A percentile compares a stretch with the other conserved stretches of the same genome.
Evolutionary conservation across 768 basidiomycete genomes (phyloP).

Genomic region (Suillus subluteus): DNA sequence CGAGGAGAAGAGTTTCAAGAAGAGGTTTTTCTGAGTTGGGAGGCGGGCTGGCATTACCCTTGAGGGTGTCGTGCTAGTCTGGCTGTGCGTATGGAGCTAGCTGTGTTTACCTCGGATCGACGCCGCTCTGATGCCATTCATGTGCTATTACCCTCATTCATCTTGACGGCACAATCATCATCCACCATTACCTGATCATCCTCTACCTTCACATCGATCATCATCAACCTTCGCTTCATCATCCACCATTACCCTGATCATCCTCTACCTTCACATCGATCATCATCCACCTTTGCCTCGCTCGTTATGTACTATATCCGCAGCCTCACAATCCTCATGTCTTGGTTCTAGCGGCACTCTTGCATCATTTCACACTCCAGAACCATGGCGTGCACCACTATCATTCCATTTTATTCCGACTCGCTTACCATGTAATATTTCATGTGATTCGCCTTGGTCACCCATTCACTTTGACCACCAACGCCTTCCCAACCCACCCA

Average conservation of each 20-base stretch:
- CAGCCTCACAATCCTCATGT: conserved; percentile 7
- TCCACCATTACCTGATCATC: conserved; percentile 6
- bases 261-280: conserved; percentile 4
- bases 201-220: conserved; percentile 5
- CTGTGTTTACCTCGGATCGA: background rate
- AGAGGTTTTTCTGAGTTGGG: conserved; percentile 64
- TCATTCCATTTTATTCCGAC: background rate
- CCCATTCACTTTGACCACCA: background rate
- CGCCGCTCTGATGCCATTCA: background rate
- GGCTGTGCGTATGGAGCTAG: background rate
- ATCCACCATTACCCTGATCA: conserved; percentile 4
- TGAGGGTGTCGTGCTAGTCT: background rate
- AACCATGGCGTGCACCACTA: conserved; percentile 6
- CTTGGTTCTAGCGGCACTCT: conserved; percentile 10
- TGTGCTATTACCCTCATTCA: background rate
- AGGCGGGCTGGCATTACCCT: background rate
- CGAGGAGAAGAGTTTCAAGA: conserved; percentile 76
- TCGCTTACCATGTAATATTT: conserved; percentile 2
- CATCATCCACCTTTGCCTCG: conserved; percentile 4
- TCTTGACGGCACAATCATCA: background rate
- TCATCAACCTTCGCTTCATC: conserved; percentile 2
- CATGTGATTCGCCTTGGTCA: background rate
- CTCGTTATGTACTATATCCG: conserved; percentile 2
- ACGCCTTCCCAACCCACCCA: background rate
- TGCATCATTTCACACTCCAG: conserved; percentile 5